Conservation (phyloP, 495 filamentous ascomycete species). For the Lophiostoma macrostomum region DNA sequence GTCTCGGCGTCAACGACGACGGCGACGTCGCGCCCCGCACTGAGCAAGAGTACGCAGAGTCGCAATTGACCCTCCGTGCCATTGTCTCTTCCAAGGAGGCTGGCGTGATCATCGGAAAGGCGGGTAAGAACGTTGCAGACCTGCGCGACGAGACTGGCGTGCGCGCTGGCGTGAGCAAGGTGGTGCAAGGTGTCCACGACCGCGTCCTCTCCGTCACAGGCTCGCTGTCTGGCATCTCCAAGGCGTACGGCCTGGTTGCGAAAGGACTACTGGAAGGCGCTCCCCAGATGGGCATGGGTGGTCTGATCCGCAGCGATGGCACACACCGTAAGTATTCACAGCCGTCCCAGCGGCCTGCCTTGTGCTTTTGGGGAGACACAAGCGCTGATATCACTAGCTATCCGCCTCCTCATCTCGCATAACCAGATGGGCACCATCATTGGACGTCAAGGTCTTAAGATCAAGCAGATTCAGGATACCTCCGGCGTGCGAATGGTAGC, state of each 20-base stretch:
- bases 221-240: slow-evolving; percentile 75
- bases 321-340: slow-evolving; percentile 77
- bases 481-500: slow-evolving; percentile 98
- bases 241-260: slow-evolving; percentile 90
- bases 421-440: slow-evolving; percentile 99
- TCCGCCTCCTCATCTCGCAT: slow-evolving; percentile 96
- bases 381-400: slow-evolving; percentile 54
- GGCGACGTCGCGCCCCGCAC: slow-evolving; percentile 49
- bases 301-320: slow-evolving; percentile 74
- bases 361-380: not conserved
- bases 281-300: slow-evolving; percentile 91
- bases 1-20: slow-evolving; percentile 34
- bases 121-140: slow-evolving; percentile 96
- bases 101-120: slow-evolving; percentile 97
- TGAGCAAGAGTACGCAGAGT: slow-evolving; percentile 91
- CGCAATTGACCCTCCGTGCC: slow-evolving; percentile 87
- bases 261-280: slow-evolving; percentile 88
- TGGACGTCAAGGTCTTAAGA: slow-evolving; percentile 91
- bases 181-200: slow-evolving; percentile 94
- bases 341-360: not conserved
- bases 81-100: slow-evolving; percentile 99
- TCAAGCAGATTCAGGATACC: slow-evolving; percentile 97
- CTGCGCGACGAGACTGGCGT: slow-evolving; percentile 95
- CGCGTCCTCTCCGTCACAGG: slow-evolving; percentile 94
- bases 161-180: slow-evolving; percentile 97